Evolutionary conservation across 805 yeast genomes (phyloP).

Genomic region (Ogataea haglerorum): DNA sequence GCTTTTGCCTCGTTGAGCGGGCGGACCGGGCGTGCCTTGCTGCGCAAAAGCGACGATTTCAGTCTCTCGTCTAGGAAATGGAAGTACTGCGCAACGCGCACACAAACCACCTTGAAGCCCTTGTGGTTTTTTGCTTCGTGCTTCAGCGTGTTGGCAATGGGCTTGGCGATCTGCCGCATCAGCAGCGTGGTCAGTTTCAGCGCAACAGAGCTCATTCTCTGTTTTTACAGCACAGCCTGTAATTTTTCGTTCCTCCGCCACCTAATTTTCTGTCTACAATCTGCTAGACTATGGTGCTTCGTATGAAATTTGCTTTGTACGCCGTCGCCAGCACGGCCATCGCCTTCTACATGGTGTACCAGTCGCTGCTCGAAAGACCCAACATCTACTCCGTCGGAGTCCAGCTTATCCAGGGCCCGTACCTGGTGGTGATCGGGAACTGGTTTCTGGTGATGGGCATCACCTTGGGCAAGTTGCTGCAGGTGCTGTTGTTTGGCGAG

Average conservation of each 20-base stretch:
- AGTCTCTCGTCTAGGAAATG: constrained; percentile 64
- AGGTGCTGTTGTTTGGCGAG: constrained; percentile 64
- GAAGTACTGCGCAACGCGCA: constrained; percentile 65
- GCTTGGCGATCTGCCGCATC: constrained; percentile 74
- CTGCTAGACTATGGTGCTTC: constrained; percentile 1
- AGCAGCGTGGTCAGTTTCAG: constrained; percentile 69
- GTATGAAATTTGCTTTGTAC: constrained; percentile 22
- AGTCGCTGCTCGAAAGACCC: constrained; percentile 42
- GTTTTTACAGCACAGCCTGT: constrained; percentile 8
- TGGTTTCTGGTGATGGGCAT: constrained; percentile 38
- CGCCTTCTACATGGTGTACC: constrained; percentile 34
- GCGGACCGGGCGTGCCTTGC: constrained; percentile 51
- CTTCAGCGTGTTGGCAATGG: constrained; percentile 68
- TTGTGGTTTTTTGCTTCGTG: constrained; percentile 74
- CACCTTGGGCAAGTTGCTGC: constrained; percentile 46
- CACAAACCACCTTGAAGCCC: constrained; percentile 57
- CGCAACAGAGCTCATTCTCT: constrained; percentile 69
- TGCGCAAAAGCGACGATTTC: constrained; percentile 58
- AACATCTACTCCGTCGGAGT: constrained; percentile 48
- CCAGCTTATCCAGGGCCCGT: constrained; percentile 48
- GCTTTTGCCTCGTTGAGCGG: constrained; percentile 83
- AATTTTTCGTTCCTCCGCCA: constrained; percentile 7
- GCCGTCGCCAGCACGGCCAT: constrained; percentile 33
- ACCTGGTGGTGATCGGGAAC: constrained; percentile 40
- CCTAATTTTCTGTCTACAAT: constrained; percentile 4